Base-by-base conservation (phyloP, 768 basidiomycete genomes). In the Rhizopogon salebrosus region DNA sequence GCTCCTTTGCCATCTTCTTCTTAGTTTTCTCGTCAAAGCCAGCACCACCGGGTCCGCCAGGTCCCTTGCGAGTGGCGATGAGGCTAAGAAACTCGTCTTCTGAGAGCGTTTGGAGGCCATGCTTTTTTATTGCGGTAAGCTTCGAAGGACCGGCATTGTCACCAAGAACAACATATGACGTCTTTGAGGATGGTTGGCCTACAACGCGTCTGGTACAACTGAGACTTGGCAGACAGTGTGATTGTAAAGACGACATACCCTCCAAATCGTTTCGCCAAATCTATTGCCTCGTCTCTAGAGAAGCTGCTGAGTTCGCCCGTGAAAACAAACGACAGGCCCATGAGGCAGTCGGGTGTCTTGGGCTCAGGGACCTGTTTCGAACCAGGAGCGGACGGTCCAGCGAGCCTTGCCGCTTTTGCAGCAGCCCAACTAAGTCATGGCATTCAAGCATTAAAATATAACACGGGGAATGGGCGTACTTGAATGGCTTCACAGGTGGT, bases 261-360 rank as follows among this genome's bases (percentile, higher is more conserved):
- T 60, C 93, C 93, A 63, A 84, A 93, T 4, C 94, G 90, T 68
- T 99, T 98, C 0, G 88, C 95, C 6, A 95, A 68, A 60, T 95
- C 93, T 24, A 75, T 65, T 0, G 91, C 87, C 59, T 97, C 94
- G 2, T 98, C 92, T 35, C 97, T 79, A 1, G 91, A 84, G 58
- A 98, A 84, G 54, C 87, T 88, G 42, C 78, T 81, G 41, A 98
- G 70, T 60, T 99, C 95, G 14, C 95, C 97, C 0, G 97, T 98
- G 58, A 99, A 99, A 20, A 99, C 95, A 62, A 99, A 88, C 0
- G 92, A 79, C 22, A 98, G 75, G 0, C 95, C 95, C 0, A 85
- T 80, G 8, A 99, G 75, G 63, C 90, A 92, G 40, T 92, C 83
- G 0, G 90, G 89, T 13, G 80, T 75, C 62, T 87, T 91, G n/a